Evolutionary conservation across 1,284 basidiomycete genomes (phyloP).

Genomic region (Ceratobasidium sp.): DNA sequence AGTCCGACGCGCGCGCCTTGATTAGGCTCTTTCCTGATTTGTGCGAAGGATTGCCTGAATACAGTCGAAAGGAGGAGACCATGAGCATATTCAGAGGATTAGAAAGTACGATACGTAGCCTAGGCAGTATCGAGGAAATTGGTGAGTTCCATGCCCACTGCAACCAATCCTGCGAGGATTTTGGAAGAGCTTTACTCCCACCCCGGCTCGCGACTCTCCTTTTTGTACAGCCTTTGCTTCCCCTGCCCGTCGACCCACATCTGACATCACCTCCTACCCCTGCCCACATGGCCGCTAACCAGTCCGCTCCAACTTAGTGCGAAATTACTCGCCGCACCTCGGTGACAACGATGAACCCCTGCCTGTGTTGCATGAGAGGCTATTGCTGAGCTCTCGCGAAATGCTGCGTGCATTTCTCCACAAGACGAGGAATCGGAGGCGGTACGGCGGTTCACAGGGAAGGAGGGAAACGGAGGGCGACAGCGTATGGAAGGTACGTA

Average conservation of each 20-base stretch:
- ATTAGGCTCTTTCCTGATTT: slow-evolving; percentile 80
- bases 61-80: slow-evolving; percentile 54
- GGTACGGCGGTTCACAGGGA: slow-evolving; percentile 44
- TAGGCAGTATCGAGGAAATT: slow-evolving; percentile 74
- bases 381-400: slow-evolving; percentile 68
- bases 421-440: slow-evolving; percentile 57
- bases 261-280: slow-evolving; percentile 47
- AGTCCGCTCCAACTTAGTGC: slow-evolving; percentile 73
- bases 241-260: slow-evolving; percentile 42
- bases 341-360: slow-evolving; percentile 74
- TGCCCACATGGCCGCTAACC: slow-evolving; percentile 50
- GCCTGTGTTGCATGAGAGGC: slow-evolving; percentile 69
- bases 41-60: slow-evolving; percentile 57
- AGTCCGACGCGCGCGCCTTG: slow-evolving; percentile 78
- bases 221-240: not conserved
- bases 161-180: slow-evolving; percentile 1
- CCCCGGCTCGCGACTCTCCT: too few species aligned
- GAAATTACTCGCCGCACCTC: slow-evolving; percentile 87
- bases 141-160: slow-evolving; percentile 65
- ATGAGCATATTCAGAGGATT: slow-evolving; percentile 74
- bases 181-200: not conserved
- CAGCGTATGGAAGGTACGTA: slow-evolving; percentile 36
- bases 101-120: slow-evolving; percentile 68
- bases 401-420: slow-evolving; percentile 74
- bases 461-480: slow-evolving; percentile 38